Base-by-base conservation (phyloP, 768 basidiomycete genomes). In the Hygrophorus russula region DNA sequence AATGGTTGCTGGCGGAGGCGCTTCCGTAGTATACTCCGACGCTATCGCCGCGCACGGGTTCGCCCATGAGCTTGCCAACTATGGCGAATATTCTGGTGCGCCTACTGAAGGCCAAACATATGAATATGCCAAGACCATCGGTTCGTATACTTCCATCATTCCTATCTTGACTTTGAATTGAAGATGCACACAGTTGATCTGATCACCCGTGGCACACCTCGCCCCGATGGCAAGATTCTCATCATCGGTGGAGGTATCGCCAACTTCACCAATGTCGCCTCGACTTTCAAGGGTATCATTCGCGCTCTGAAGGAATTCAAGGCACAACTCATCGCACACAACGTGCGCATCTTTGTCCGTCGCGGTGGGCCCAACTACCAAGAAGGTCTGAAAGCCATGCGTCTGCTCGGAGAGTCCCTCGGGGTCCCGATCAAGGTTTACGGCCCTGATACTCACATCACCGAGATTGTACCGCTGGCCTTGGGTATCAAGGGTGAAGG, bases 281-380 rank as follows among this genome's bases (percentile, higher is more conserved):
- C 94, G 8, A 98, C 94, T 47, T 99, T 99, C 85, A 97, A 98
- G 74, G 94, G 94, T 49, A 99, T 98, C 73, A 99, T 99, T 64
- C 86, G 81, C 36, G 93, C 96, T 13, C 74, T 99, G 52, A 84
- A 94, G 71, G 86, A 92, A 64, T 91, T 75, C 77, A 91, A 91
- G 71, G 67, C 73, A 35, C 81, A 79, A 42, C 76, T 98, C 50
- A 83, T 89, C 57, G 68, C 71, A 39, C 82, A 90, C 67, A 67
- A 78, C 44, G 93, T 97, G 66, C 82, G 80, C 65, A 97, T 98
- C 66, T 99, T 87, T 57, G 92, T 98, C 39, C 88, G 94, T 56
- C 91, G 94, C 60, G 94, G 93, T 62, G 94, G 94, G 11, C 96
- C 96, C 49, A 99, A 98, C 76, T 99, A 96, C 74, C 96, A 99